Evolutionary conservation across 2,329 filamentous ascomycete species (phyloP), one percentile per base, ranked within the genome.

Genomic region (Alternaria arbusti): DNA sequence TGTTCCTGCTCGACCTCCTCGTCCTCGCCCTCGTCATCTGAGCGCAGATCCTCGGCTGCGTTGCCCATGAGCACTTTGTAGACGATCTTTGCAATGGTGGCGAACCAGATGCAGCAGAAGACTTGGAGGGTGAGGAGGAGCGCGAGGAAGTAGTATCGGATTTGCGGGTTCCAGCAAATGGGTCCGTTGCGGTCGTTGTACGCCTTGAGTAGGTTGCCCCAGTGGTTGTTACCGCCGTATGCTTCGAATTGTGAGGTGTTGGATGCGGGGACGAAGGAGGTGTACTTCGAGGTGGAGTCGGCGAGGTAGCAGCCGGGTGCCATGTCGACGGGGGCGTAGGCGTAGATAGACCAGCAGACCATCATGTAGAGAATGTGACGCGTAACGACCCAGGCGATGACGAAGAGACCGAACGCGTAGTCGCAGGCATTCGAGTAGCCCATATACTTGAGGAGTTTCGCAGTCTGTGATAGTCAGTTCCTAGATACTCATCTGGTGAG

Each of bases 391-490:
- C 96, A 99, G 56, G 89, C 88, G 15, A 93, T 74, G 82, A 98
- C 91, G 81, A 98, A 97, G 25, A 95, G 78, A 40, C 89, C 94
- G 75, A 98, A 98, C 54, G 89, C 88, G 65, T 90, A 82, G 77
- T 98, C 96, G 84, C 94, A 97, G 57, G 90, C 81, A 5, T 83
- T 90, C 66, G 89, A 88, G 80, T 87, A 93, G 65, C 91, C 91
- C 55, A 94, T 84, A 78, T 98, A 99, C 80, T 97, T 97, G 70
- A 98, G 88, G 74, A 79, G 92, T 81, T 99, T 99, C 71, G 96
- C 96, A 28, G 89, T 84, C 93, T 96, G 51, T 7, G n/a, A 59
- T 57, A 66, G 68, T 70, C 49, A 70, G 68, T 55, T 56, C 32
- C 50, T 15, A 32, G 49, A 17, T 50, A 10, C 22, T 3, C 3